These are phyloP conservation scores for Plenodomus tracheiphilus DNA, from an alignment of 2,329 filamentous ascomycete genomes.

Conservation along the genomic window DNA sequence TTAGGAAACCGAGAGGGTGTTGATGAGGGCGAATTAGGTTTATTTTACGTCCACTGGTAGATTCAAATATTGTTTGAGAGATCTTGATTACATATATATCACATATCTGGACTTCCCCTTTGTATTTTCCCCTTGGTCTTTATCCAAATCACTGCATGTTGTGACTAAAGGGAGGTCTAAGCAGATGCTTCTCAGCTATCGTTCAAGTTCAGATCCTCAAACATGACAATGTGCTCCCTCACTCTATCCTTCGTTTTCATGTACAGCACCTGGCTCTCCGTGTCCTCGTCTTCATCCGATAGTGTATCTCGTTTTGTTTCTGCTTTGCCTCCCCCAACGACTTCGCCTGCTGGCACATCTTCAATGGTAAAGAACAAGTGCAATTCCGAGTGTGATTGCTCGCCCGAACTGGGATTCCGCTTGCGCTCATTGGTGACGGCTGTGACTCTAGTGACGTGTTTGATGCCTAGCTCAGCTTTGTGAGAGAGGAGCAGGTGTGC, in stretches of 20 bases:
- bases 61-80: too few relatives aligned
- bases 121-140: too few relatives aligned
- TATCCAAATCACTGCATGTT: too few relatives aligned
- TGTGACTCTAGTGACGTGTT: conserved; percentile 15
- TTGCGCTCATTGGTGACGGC: conserved; percentile 8
- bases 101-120: too few relatives aligned
- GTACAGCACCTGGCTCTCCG: not conserved
- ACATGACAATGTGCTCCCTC: not conserved
- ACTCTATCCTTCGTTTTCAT: not conserved
- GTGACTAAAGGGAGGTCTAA: too few relatives aligned
- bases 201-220: not conserved
- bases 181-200: not conserved
- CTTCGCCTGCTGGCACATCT: conserved; percentile 9
- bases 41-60: not conserved
- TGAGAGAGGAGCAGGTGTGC: conserved; percentile 16
- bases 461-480: conserved; percentile 22
- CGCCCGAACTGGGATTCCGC: not conserved
- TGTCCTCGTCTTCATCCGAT: not conserved
- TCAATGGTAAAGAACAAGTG: conserved; percentile 20
- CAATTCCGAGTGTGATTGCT: not conserved
- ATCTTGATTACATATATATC: too few relatives aligned
- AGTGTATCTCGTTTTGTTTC: not conserved
- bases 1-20: conserved; percentile 1
- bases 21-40: not conserved
- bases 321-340: not conserved